Evolutionary conservation across 257 asterid species (phyloP), one percentile per base, ranked within the genome.

Genomic region (Anisodus acutangulus): DNA sequence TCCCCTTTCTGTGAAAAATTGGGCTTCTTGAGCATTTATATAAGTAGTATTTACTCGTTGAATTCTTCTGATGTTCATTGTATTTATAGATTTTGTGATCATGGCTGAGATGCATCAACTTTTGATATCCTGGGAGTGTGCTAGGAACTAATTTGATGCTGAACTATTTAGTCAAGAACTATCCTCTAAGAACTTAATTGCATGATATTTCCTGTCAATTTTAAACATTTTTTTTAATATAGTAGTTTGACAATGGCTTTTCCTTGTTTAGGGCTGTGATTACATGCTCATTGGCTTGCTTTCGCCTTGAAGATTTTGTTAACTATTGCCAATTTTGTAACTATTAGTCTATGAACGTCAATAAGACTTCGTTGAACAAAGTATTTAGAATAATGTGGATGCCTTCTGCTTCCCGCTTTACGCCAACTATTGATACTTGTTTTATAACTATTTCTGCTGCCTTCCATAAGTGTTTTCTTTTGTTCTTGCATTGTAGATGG

Each of bases 401-500:
- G 63, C 64, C 81, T 76, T 76, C 8, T 26, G 45, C 12, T 51
- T 76, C 81, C 4, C 45, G 13, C 0, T 2, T 12, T 76, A 31
- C 35, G 11, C 45, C 63, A 51, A 12, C 22, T 76, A 51, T 8
- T 26, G 15, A 0, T 67, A 13, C 49, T 6, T 76, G 63, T 45
- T 49, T 31, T 66, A 66, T 54, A 51, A 26, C 26, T 69, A 5
- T 51, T 71, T 83, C 62, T 31, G 60, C 45, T 60, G 49, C 85
- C 47, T 58, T 82, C 74, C n/a, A 22, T 86, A 81, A 86, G 86
- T 81, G 13, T 8, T n/a, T 84, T 74, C 82, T 78, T 81, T 31
- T 31, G 35, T 79, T 51, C 87, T 63, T 91, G 81, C 81, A 85
- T 85, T 91, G 91, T 88, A 89, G 91, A 91, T 90, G 94, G 96